Evolutionary conservation across 805 yeast genomes (phyloP), one percentile per base, ranked within the genome.

Genomic region (Ogataea trehaloabstinens): DNA sequence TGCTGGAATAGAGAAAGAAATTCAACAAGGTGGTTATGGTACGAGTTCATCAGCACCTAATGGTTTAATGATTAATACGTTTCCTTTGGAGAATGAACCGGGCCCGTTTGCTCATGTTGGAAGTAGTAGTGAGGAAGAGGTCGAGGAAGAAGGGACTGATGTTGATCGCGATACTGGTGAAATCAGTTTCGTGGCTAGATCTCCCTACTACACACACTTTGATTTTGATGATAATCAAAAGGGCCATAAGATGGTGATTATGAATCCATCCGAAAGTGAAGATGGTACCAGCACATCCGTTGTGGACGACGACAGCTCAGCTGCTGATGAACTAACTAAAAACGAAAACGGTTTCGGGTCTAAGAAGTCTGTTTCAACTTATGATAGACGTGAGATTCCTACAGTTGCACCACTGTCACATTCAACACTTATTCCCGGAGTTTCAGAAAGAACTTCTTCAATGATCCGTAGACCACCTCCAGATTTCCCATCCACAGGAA

Each of bases 301-400:
- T 37, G 13, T 16, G 7, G 17, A 8, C 15, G 13, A 27, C 13
- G 30, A 15, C 8, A 8, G 11, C 10, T 8, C 16, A 8, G 33
- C 10, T 10, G 21, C 7, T 20, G 22, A 16, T 30, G 20, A 17
- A 11, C 15, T 7, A 7, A 15, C 10, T 8, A 27, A 16, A 7
- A 11, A 11, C 6, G 10, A 7, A 12, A 7, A 11, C 10, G 30
- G 17, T 7, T 8, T 8, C 33, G 33, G 8, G 33, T 8, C 20
- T 17, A 25, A 12, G 25, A 34, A 31, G 24, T n/a, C 42, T 5
- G 16, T 28, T 16, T 28, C 27, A 10, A 28, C 58, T 3, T 68
- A 70, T 45, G 74, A 70, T 42, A 57, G 73, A 37, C 44, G 73
- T 34, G 69, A 65, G 24, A 58, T 56, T 20, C 64, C 63, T 3